A percentile compares a stretch with the other conserved stretches of the same genome.
phyloP scores from a whole-genome alignment of 306 rosid genomes.

The Hippophae gyantsensis region DNA sequence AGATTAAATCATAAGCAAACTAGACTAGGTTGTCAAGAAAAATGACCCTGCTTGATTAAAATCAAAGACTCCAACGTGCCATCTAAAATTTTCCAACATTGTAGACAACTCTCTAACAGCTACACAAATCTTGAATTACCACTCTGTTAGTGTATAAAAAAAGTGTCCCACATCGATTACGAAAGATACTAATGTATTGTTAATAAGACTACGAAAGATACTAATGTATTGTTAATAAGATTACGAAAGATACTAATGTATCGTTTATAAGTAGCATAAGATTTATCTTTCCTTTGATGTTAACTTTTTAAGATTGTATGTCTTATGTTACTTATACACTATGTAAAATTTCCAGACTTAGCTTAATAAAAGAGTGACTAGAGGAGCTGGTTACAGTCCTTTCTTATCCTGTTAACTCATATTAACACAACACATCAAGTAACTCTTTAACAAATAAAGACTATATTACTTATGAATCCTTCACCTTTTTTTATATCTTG shows the following conservation, averaged over 20 bases:
- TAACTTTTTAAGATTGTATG: too few relatives aligned
- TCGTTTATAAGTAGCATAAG: too few relatives aligned
- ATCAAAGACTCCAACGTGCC: not conserved
- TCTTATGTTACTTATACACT: too few relatives aligned
- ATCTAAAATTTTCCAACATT: not conserved
- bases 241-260: too few relatives aligned
- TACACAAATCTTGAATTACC: not conserved
- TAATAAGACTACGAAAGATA: too few relatives aligned
- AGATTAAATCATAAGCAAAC: not conserved
- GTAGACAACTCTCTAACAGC: not conserved
- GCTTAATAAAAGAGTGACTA: not conserved
- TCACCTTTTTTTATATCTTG: too few relatives aligned
- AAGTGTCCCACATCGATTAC: too few relatives aligned
- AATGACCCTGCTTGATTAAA: not conserved
- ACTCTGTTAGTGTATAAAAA: not conserved
- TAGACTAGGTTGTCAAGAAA: not conserved
- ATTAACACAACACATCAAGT: not conserved
- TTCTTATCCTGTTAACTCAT: not conserved
- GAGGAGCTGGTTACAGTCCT: constrained; percentile 4
- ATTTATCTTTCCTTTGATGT: too few relatives aligned
- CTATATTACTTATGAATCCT: not conserved
- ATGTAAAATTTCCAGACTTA: too few relatives aligned
- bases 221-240: too few relatives aligned
- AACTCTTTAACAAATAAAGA: not conserved
- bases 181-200: too few relatives aligned